Percentiles rank a stretch among this genome's conserved stretches.
Conservation (phyloP, 2,329 filamentous ascomycete species). For the Trichoderma asperellum region DNA sequence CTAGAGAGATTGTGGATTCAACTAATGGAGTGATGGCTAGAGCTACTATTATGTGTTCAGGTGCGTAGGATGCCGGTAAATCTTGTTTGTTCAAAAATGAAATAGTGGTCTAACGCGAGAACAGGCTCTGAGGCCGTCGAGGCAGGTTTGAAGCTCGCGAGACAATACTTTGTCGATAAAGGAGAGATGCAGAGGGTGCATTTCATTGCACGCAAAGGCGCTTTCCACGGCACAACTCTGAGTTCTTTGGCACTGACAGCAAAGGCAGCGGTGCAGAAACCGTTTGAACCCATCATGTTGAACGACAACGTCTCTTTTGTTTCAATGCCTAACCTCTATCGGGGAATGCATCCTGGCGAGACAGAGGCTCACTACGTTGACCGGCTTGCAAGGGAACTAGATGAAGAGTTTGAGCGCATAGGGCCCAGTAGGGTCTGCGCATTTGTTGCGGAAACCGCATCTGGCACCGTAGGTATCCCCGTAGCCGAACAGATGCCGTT, state of each 20-base stretch:
- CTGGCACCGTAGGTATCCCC: conserved; percentile 44
- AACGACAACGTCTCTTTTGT: neutral
- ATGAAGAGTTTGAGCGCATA: conserved; percentile 51
- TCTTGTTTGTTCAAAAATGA: no score
- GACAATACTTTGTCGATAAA: neutral
- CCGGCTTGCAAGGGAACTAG: conserved; percentile 49
- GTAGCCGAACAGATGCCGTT: no score
- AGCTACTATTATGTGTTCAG: conserved; percentile 2
- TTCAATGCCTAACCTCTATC: neutral
- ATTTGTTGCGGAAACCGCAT: conserved; percentile 56
- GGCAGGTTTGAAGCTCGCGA: neutral
- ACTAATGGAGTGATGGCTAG: neutral
- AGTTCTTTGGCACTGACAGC: neutral
- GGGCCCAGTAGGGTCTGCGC: conserved; percentile 53
- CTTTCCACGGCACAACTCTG: neutral
- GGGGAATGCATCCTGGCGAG: conserved; percentile 17
- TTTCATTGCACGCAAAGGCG: conserved; percentile 2
- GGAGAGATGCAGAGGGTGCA: neutral
- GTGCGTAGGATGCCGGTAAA: no score
- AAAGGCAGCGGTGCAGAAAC: neutral
- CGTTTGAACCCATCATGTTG: neutral
- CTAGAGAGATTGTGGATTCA: neutral
- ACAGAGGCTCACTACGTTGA: conserved; percentile 40
- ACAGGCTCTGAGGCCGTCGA: conserved; percentile 1
- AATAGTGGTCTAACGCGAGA: no score